Conservation (phyloP, 345 rosid genomes). For the Citrus unshiu region DNA sequence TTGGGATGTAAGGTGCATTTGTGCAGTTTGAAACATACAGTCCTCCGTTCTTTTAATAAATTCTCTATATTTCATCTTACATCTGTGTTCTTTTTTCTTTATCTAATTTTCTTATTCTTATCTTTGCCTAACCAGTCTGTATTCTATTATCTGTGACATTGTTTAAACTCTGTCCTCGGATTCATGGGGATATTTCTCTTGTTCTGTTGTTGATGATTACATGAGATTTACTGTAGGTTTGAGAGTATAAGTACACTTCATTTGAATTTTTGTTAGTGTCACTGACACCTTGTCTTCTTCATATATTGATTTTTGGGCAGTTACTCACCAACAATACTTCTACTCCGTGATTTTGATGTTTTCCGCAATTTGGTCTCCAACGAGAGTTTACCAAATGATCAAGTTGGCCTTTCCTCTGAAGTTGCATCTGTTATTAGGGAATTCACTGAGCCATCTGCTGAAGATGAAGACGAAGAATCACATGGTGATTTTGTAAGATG, state of each 20-base stretch:
- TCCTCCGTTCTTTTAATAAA: neutral
- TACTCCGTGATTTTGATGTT: conserved; percentile 89
- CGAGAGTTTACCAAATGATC: conserved; percentile 73
- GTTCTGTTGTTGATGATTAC: neutral
- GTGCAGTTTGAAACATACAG: neutral
- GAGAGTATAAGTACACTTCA: neutral
- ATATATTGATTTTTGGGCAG: conserved; percentile 39
- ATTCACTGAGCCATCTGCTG: conserved; percentile 62
- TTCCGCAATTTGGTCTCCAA: conserved; percentile 64
- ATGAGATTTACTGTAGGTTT: neutral
- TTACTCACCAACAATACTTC: conserved; percentile 77
- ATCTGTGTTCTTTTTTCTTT: neutral
- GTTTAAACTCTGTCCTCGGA: neutral
- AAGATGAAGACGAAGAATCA: conserved; percentile 42
- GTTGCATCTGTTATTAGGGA: conserved; percentile 84
- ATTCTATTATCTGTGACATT: neutral
- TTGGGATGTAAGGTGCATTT: neutral
- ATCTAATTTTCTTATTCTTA: neutral
- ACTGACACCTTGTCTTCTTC: conserved; percentile 10
- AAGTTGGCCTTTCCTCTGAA: conserved; percentile 71
- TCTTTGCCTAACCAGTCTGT: neutral
- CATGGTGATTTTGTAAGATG: conserved; percentile 52
- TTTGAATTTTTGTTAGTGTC: conserved; percentile 5
- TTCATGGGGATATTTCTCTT: neutral
- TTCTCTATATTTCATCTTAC: neutral